Conservation (phyloP, 331 rosid genomes). For the Malus hybrid region DNA sequence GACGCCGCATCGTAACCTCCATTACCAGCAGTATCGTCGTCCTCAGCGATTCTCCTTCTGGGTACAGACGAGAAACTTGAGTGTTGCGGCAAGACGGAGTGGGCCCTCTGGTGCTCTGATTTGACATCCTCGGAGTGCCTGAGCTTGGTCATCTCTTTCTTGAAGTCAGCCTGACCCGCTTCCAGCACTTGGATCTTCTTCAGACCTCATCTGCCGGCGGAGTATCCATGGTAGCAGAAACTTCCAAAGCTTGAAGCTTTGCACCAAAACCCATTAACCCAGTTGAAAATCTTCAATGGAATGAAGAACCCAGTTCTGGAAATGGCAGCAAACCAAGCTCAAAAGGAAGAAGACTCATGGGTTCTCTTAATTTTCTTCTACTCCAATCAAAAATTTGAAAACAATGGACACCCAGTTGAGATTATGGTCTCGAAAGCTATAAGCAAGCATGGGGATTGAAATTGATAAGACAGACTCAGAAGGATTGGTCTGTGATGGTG, state of each 20-base stretch:
- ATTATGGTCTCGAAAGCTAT: too few species aligned
- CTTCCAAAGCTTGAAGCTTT: neutral
- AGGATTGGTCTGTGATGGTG: slow-evolving; percentile 29
- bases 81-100: slow-evolving; percentile 62
- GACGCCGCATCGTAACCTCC: slow-evolving; percentile 24
- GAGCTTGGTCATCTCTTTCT: slow-evolving; percentile 77
- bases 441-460: slow-evolving; percentile 11
- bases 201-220: slow-evolving; percentile 67
- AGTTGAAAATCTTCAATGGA: slow-evolving; percentile 6
- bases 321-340: neutral
- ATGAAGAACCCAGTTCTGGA: neutral
- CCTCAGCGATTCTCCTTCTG: slow-evolving; percentile 24
- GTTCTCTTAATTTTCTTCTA: neutral
- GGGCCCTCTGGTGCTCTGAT: slow-evolving; percentile 17
- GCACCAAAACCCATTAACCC: neutral
- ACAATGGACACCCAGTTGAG: slow-evolving; percentile 1
- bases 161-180: slow-evolving; percentile 72
- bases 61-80: slow-evolving; percentile 42
- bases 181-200: slow-evolving; percentile 86
- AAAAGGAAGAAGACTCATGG: slow-evolving; percentile 10
- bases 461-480: slow-evolving; percentile 17
- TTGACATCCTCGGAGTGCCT: slow-evolving; percentile 27
- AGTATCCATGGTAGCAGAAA: slow-evolving; percentile 35
- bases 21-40: slow-evolving; percentile 5
- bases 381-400: neutral